Conservation (phyloP, 1,284 basidiomycete species). For the Neonothopanus nambi region DNA sequence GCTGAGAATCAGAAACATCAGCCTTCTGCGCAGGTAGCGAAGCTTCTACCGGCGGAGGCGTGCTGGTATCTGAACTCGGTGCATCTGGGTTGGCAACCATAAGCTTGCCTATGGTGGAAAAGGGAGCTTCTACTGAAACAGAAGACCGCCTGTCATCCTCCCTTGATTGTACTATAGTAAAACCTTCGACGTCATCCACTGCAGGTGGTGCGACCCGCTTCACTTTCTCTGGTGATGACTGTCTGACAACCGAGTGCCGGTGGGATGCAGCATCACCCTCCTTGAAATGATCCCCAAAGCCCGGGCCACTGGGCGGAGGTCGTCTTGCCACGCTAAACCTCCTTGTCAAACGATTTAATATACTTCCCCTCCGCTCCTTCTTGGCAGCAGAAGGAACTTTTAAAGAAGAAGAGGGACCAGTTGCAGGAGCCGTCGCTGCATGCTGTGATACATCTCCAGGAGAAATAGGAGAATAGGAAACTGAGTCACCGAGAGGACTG, state of each 20-base stretch:
- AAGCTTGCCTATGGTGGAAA: conserved; percentile 57
- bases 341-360: conserved; percentile 66
- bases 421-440: conserved; percentile 20
- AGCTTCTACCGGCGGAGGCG: conserved; percentile 38
- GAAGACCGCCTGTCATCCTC: conserved; percentile 45
- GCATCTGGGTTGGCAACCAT: conserved; percentile 74
- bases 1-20: conserved; percentile 4
- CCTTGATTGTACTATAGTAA: conserved; percentile 12
- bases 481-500: conserved; percentile 34
- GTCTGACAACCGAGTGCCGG: conserved; percentile 24
- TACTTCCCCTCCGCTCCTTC: conserved; percentile 63
- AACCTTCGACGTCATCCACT: conserved; percentile 10
- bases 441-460: conserved; percentile 6
- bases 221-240: conserved; percentile 35
- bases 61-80: conserved; percentile 47
- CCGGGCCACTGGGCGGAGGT: conserved; percentile 27
- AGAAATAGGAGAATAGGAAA: conserved; percentile 15
- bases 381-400: conserved; percentile 42
- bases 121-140: conserved; percentile 59
- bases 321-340: conserved; percentile 68
- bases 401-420: conserved; percentile 21
- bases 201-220: conserved; percentile 30
- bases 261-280: conserved; percentile 19
- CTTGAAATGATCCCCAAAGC: conserved; percentile 5
- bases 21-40: conserved; percentile 34